A percentile compares a stretch with the other conserved stretches of the same genome.
Evolutionary conservation across 805 yeast species (phyloP).

Genomic region (Candida loeiensis): DNA sequence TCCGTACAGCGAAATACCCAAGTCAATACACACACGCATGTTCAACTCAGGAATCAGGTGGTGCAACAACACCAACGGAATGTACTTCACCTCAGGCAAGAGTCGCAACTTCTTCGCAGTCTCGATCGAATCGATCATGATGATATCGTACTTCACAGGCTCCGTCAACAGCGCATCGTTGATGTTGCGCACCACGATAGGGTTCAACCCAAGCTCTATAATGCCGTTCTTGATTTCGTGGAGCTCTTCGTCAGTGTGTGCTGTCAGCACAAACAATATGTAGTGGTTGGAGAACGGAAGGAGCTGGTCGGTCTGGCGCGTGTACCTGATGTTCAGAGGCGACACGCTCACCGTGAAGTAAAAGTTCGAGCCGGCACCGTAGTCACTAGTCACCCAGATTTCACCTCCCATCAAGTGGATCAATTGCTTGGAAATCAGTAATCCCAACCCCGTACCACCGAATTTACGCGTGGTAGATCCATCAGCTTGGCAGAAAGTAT

Average conservation of each 20-base stretch:
- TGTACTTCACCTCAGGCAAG: constrained; percentile 75
- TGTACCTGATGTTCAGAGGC: constrained; percentile 60
- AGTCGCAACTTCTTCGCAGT: constrained; percentile 66
- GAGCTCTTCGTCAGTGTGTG: constrained; percentile 50
- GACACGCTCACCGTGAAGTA: constrained; percentile 78
- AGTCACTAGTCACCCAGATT: constrained; percentile 82
- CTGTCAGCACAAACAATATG: constrained; percentile 66
- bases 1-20: constrained; percentile 85
- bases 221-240: constrained; percentile 51
- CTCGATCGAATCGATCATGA: constrained; percentile 76
- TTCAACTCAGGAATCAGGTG: constrained; percentile 74
- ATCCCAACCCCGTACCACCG: constrained; percentile 90
- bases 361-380: constrained; percentile 79
- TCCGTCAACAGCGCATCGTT: constrained; percentile 55
- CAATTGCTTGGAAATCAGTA: constrained; percentile 81
- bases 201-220: constrained; percentile 54
- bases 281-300: constrained; percentile 70
- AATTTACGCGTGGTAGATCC: constrained; percentile 90
- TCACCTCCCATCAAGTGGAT: constrained; percentile 93
- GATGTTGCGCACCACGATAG: constrained; percentile 54
- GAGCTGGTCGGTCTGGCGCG: constrained; percentile 63
- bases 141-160: constrained; percentile 69
- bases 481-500: constrained; percentile 90
- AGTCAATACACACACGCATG: constrained; percentile 76
- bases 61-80: constrained; percentile 76